Evolutionary conservation across 208 protist species (phyloP).

Genomic region (Trypanosoma vivax): DNA sequence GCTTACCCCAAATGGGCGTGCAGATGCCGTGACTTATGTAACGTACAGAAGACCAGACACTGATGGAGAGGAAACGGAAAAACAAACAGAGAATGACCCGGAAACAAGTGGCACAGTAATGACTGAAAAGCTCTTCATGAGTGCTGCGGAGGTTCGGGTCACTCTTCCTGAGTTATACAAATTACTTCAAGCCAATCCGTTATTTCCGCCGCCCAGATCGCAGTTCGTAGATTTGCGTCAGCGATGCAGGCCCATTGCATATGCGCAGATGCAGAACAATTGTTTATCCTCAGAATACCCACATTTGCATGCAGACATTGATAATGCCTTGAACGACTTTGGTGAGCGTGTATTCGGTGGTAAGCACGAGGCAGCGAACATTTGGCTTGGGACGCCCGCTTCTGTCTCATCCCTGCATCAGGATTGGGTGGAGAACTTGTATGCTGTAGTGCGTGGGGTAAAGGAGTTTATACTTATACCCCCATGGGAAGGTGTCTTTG

Average conservation of each 20-base stretch:
- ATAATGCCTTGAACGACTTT: constrained; percentile 43
- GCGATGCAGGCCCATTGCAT: constrained; percentile 41
- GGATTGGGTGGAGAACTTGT: constrained; percentile 91
- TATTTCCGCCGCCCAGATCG: constrained; percentile 12
- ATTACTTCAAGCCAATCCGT: constrained; percentile 48
- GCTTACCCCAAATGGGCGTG: constrained; percentile 89
- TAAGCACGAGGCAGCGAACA: constrained; percentile 75
- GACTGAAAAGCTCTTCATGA: constrained; percentile 76
- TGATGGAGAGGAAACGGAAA: constrained; percentile 11
- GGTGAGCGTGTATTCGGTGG: constrained; percentile 62
- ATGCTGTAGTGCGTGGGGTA: constrained; percentile 80
- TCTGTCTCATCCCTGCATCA: constrained; percentile 87
- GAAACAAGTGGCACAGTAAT: neutral
- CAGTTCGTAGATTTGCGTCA: constrained; percentile 58
- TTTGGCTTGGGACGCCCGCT: constrained; percentile 83
- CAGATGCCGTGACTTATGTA: constrained; percentile 82
- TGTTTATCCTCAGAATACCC: constrained; percentile 77
- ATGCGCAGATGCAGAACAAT: constrained; percentile 89
- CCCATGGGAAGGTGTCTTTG: constrained; percentile 79
- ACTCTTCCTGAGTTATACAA: constrained; percentile 73
- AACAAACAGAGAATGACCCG: constrained; percentile 1
- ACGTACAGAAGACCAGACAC: constrained; percentile 24
- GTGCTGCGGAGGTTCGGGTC: constrained; percentile 60
- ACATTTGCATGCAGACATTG: constrained; percentile 62
- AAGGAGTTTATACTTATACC: constrained; percentile 89